These are phyloP conservation scores for Glycine soja DNA, from an alignment of 306 rosid species.

Conservation along the genomic window DNA sequence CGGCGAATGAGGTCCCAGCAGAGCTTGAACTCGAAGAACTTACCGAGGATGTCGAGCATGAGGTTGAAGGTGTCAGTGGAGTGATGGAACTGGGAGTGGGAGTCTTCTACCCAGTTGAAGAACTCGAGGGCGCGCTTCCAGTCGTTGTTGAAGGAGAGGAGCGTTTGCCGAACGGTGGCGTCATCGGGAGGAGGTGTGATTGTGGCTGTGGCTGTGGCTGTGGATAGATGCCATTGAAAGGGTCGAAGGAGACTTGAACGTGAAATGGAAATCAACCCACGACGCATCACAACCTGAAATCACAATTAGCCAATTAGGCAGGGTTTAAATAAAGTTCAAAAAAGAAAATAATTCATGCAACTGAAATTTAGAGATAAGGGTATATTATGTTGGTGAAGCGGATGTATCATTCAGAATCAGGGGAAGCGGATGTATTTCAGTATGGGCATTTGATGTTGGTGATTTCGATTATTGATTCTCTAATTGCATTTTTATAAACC, in stretches of 20 bases:
- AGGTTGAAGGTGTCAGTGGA: slow-evolving; percentile 73
- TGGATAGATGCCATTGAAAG: background rate
- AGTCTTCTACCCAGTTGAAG: slow-evolving; percentile 74
- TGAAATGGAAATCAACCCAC: no score
- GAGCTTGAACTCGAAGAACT: slow-evolving; percentile 76
- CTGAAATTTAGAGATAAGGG: no score
- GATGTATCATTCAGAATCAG: slow-evolving; percentile 31
- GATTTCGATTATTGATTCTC: slow-evolving; percentile 11
- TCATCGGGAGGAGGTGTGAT: no score
- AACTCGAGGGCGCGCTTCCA: slow-evolving; percentile 85
- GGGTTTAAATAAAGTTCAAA: background rate
- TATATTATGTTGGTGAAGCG: no score
- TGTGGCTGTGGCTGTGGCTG: no score
- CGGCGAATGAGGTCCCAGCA: slow-evolving; percentile 72
- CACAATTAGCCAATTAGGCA: background rate
- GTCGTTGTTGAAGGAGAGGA: slow-evolving; percentile 73
- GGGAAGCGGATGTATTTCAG: slow-evolving; percentile 25
- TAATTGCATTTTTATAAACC: background rate
- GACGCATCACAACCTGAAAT: slow-evolving; percentile 68
- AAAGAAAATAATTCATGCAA: no score
- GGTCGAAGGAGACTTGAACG: background rate
- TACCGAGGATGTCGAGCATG: slow-evolving; percentile 79
- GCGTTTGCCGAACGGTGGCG: slow-evolving; percentile 62
- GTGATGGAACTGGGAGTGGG: slow-evolving; percentile 54
- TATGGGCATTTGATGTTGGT: slow-evolving; percentile 8